Conservation (phyloP, 2,329 filamentous ascomycete genomes). For the Magnaporthales sp. region DNA sequence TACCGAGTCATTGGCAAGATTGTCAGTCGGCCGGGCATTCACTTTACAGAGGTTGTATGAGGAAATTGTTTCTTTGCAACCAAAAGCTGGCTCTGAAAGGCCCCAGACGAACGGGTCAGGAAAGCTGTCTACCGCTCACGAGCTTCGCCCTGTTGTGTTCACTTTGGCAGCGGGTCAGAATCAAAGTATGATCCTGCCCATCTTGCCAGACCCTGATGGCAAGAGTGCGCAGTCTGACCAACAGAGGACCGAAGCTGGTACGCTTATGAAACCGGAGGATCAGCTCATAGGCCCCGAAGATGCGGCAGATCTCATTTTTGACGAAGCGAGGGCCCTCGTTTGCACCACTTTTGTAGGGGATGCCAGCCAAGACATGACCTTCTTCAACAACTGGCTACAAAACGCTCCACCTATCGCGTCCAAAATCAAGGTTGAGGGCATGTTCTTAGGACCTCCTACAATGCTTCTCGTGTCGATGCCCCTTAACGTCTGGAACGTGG, state of each 20-base stretch:
- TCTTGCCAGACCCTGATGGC: slow-evolving; percentile 27
- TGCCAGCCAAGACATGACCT: slow-evolving; percentile 56
- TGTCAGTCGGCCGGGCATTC: slow-evolving; percentile 45
- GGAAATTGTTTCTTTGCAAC: slow-evolving; percentile 38
- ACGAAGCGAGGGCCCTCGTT: slow-evolving; percentile 54
- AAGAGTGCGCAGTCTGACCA: slow-evolving; percentile 14
- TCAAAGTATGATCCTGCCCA: slow-evolving; percentile 43
- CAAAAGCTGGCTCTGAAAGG: slow-evolving; percentile 33
- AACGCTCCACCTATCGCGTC: slow-evolving; percentile 46
- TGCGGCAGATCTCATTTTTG: slow-evolving; percentile 48
- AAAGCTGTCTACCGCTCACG: slow-evolving; percentile 24
- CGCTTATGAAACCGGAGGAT: slow-evolving; percentile 24
- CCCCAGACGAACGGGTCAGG: slow-evolving; percentile 35
- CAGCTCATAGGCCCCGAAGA: slow-evolving; percentile 36
- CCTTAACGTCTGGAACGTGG: slow-evolving; percentile 51
- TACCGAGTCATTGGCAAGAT: slow-evolving; percentile 43
- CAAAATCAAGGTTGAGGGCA: slow-evolving; percentile 56
- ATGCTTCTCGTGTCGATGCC: slow-evolving; percentile 61
- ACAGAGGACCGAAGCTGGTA: background rate
- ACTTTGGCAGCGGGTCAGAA: slow-evolving; percentile 45
- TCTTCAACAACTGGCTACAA: slow-evolving; percentile 58
- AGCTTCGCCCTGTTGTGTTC: slow-evolving; percentile 41
- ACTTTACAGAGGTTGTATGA: slow-evolving; percentile 47
- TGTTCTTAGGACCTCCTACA: slow-evolving; percentile 59
- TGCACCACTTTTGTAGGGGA: slow-evolving; percentile 61